phyloP scores from a whole-genome alignment of 2,329 filamentous ascomycete species.

The Aspergillus puulaauensis region DNA sequence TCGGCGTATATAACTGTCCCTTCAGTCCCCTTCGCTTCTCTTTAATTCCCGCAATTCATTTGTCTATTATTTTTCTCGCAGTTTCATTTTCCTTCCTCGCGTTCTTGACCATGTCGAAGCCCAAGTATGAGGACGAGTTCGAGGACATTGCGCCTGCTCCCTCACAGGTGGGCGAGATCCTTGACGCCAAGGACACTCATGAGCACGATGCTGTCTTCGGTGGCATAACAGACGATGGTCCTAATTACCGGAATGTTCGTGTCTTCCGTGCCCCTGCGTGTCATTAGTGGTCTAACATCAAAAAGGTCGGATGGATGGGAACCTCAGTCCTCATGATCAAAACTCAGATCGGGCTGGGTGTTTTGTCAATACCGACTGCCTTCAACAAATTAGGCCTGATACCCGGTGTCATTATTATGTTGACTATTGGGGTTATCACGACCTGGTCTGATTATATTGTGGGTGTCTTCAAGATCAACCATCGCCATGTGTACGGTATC shows the following conservation, averaged over 20 bases:
- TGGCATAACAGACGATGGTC: slow-evolving; percentile 32
- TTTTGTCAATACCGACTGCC: slow-evolving; percentile 49
- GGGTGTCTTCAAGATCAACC: slow-evolving; percentile 52
- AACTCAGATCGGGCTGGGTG: slow-evolving; percentile 45
- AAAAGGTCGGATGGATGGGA: slow-evolving; percentile 43
- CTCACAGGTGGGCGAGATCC: too few relatives aligned
- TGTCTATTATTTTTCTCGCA: too few relatives aligned
- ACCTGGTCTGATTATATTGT: slow-evolving; percentile 53
- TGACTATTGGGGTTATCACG: slow-evolving; percentile 43
- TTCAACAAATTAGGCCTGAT: slow-evolving; percentile 49
- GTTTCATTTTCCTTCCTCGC: too few relatives aligned
- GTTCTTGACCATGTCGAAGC: too few relatives aligned
- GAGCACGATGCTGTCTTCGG: slow-evolving; percentile 37
- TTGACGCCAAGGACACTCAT: too few relatives aligned
- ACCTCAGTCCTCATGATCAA: slow-evolving; percentile 48
- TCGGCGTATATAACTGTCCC: too few relatives aligned
- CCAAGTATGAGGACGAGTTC: too few relatives aligned
- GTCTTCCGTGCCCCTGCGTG: background rate
- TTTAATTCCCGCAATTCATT: too few relatives aligned
- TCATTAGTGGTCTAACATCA: too few relatives aligned
- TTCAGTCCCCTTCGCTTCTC: too few relatives aligned
- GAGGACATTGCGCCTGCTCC: too few relatives aligned
- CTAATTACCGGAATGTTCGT: slow-evolving; percentile 32
- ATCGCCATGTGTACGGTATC: slow-evolving; percentile 58
- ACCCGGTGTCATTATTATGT: slow-evolving; percentile 47